phyloP scores from a whole-genome alignment of 805 yeast species.

The Yarrowia keelungensis region DNA sequence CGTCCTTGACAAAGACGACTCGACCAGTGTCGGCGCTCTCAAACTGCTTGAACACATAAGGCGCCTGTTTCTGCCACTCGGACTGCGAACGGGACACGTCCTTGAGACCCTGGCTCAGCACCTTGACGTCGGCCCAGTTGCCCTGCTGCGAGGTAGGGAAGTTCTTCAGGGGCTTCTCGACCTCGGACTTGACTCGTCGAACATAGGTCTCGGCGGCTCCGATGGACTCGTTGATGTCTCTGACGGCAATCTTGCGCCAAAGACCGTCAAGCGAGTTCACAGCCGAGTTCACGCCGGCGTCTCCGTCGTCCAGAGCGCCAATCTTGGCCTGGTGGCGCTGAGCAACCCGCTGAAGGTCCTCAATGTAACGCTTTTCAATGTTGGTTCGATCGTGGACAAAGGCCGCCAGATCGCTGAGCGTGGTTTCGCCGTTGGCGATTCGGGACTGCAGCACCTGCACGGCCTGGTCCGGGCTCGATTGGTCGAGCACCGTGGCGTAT shows the following conservation, averaged over 20 bases:
- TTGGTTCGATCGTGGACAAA: slow-evolving; percentile 33
- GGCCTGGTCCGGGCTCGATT: slow-evolving; percentile 27
- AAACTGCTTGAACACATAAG: slow-evolving; percentile 74
- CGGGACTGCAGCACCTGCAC: slow-evolving; percentile 21
- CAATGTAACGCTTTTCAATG: slow-evolving; percentile 26
- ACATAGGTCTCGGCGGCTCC: slow-evolving; percentile 49
- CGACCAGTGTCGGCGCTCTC: slow-evolving; percentile 73
- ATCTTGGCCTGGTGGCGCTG: slow-evolving; percentile 17
- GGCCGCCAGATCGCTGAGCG: slow-evolving; percentile 20
- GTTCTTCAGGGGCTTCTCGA: slow-evolving; percentile 51
- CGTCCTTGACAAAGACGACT: slow-evolving; percentile 66
- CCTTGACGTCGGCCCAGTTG: slow-evolving; percentile 63
- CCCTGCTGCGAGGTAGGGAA: slow-evolving; percentile 58
- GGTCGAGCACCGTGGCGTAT: slow-evolving; percentile 26
- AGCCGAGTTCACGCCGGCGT: slow-evolving; percentile 19
- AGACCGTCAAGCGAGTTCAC: slow-evolving; percentile 13
- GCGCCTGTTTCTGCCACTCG: slow-evolving; percentile 78
- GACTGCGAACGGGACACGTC: slow-evolving; percentile 54
- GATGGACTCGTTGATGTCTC: slow-evolving; percentile 34
- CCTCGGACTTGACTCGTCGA: slow-evolving; percentile 51
- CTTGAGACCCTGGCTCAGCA: slow-evolving; percentile 54
- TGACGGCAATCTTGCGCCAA: slow-evolving; percentile 35
- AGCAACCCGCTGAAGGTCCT: slow-evolving; percentile 33
- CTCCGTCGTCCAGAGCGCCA: slow-evolving; percentile 12
- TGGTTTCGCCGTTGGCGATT: slow-evolving; percentile 8